Evolutionary conservation across 306 rosid genomes (phyloP).

Genomic region (Dalbergia cultrata): DNA sequence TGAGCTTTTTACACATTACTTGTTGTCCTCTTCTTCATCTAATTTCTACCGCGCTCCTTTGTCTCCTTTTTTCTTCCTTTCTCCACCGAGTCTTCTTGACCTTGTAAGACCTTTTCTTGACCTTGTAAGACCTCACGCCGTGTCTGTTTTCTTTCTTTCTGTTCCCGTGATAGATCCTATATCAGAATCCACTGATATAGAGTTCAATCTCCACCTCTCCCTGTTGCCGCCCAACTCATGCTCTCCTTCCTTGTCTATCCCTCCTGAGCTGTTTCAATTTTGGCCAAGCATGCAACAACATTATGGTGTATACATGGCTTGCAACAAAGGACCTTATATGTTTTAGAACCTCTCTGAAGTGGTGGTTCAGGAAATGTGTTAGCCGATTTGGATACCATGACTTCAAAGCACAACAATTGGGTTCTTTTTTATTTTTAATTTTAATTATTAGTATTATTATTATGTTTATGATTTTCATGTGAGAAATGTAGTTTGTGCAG

Average conservation of each 20-base stretch:
- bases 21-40: slow-evolving; percentile 13
- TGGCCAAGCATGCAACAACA: slow-evolving; percentile 41
- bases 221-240: slow-evolving; percentile 65
- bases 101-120: slow-evolving; percentile 99
- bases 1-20: slow-evolving; percentile 69
- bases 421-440: neutral
- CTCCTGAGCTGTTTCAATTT: slow-evolving; percentile 88
- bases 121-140: slow-evolving; percentile 84
- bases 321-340: slow-evolving; percentile 11
- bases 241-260: slow-evolving; percentile 99
- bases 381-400: slow-evolving; percentile 34
- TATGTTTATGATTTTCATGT: neutral
- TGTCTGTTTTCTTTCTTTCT: slow-evolving; percentile 39
- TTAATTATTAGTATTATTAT: neutral
- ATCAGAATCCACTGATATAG: slow-evolving; percentile 46
- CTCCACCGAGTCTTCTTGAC: slow-evolving; percentile 76
- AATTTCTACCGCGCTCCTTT: neutral
- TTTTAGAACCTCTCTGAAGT: neutral
- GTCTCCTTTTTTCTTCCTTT: neutral
- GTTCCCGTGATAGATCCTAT: slow-evolving; percentile 29
- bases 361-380: slow-evolving; percentile 37
- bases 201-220: slow-evolving; percentile 46
- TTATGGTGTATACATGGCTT: neutral
- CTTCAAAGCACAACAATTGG: slow-evolving; percentile 16
- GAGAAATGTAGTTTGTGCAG: slow-evolving; percentile 37